Percentiles rank a stretch among this genome's conserved stretches.
Conservation (phyloP, 75 land plant genomes). For the Selaginella moellendorffii region DNA sequence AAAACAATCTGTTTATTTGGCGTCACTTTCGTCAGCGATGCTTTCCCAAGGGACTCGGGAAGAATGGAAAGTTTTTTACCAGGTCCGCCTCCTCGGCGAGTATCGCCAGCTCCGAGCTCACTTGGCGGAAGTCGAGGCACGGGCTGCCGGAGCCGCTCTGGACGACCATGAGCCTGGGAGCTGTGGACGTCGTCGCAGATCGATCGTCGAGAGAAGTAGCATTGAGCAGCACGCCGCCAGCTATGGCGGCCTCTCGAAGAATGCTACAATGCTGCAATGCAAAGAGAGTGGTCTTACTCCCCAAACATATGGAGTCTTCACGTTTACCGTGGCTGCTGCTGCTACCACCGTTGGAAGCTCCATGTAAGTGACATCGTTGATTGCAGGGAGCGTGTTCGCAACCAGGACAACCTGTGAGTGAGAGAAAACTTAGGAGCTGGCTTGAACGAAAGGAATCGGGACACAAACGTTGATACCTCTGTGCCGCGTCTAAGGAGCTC, state of each 20-base stretch:
- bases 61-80: too few species aligned
- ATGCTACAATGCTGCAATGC: slow-evolving; percentile 98
- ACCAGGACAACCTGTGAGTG: slow-evolving; percentile 79
- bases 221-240: slow-evolving; percentile 89
- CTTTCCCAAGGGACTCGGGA: too few species aligned
- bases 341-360: slow-evolving; percentile 89
- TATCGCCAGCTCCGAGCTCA: slow-evolving; percentile 88
- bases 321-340: slow-evolving; percentile 95
- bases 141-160: slow-evolving; percentile 98
- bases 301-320: too few species aligned
- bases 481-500: slow-evolving; percentile 94
- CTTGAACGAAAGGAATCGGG: too few species aligned
- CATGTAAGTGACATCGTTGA: slow-evolving; percentile 86
- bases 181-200: slow-evolving; percentile 14
- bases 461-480: slow-evolving; percentile 59
- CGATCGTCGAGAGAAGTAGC: slow-evolving; percentile 28
- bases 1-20: slow-evolving; percentile 88
- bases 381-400: slow-evolving; percentile 89
- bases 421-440: neutral
- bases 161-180: slow-evolving; percentile 81
- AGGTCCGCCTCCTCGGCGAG: slow-evolving; percentile 91
- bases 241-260: slow-evolving; percentile 78
- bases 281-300: too few species aligned
- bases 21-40: too few species aligned
- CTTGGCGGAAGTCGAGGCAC: slow-evolving; percentile 88